Conservation (phyloP, 2,329 filamentous ascomycete genomes). For the Aspergillus ustus region DNA sequence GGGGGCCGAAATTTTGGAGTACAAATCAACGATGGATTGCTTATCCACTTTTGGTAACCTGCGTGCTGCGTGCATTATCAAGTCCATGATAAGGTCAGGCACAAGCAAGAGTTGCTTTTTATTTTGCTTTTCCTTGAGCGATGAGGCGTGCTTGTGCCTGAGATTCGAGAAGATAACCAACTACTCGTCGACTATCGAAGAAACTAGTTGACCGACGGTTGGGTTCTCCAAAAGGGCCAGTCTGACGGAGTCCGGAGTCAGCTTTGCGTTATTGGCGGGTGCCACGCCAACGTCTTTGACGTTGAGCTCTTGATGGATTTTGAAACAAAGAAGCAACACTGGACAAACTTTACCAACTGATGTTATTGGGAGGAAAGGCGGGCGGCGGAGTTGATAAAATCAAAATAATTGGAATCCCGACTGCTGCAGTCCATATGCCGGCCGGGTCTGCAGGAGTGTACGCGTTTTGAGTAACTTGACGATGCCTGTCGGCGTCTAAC, state of each 20-base stretch:
- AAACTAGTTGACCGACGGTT: not conserved
- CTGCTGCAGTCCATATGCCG: not conserved
- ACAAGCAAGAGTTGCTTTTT: not conserved
- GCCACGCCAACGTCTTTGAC: not conserved
- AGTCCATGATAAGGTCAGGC: not conserved
- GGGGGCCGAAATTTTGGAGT: not conserved
- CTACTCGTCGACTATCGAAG: not conserved
- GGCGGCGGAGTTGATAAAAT: not conserved
- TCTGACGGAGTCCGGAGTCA: not conserved
- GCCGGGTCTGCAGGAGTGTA: not conserved
- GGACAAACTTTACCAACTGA: not conserved
- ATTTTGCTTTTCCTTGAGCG: not conserved
- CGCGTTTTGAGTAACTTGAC: conserved; percentile 11
- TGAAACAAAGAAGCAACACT: not conserved
- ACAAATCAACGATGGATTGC: not conserved
- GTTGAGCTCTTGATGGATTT: not conserved
- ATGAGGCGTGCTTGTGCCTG: not conserved
- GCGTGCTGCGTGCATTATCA: conserved; percentile 3
- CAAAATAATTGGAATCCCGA: not conserved
- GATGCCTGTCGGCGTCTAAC: not conserved
- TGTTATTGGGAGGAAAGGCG: not conserved
- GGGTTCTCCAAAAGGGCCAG: not conserved
- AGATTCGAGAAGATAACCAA: not conserved
- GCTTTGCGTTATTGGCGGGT: not conserved
- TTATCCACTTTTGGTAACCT: not conserved